Percentiles rank a stretch among this genome's conserved stretches.
Conservation (phyloP, 352 stramenopile species). For the Pythium pyrilobum region DNA sequence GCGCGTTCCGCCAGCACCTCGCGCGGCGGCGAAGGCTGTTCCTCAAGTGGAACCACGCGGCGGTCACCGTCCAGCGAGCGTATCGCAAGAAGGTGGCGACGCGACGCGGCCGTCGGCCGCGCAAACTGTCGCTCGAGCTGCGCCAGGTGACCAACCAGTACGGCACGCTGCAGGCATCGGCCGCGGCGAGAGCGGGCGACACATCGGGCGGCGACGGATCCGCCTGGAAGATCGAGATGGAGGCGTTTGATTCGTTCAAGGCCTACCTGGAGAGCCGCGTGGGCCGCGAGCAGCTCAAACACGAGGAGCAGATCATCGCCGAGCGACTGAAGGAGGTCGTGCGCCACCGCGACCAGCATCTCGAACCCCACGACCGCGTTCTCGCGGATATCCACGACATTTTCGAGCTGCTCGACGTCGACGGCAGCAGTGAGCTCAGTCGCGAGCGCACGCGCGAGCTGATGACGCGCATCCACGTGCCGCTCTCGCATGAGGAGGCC, state of each 20-base stretch:
- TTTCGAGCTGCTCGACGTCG: constrained; percentile 67
- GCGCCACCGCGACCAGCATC: constrained; percentile 31
- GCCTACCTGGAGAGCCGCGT: constrained; percentile 39
- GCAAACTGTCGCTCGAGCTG: constrained; percentile 42
- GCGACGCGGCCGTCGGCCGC: constrained; percentile 31
- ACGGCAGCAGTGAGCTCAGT: constrained; percentile 40
- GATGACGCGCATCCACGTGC: constrained; percentile 53
- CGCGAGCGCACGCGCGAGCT: constrained; percentile 39
- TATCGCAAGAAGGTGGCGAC: constrained; percentile 45
- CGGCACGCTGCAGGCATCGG: constrained; percentile 17
- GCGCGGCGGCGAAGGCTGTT: constrained; percentile 44
- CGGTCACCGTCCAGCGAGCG: constrained; percentile 46
- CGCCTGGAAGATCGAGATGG: constrained; percentile 46
- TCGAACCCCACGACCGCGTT: constrained; percentile 32
- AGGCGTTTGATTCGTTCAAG: constrained; percentile 51
- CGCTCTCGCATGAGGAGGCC: constrained; percentile 40
- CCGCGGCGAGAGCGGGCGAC: no score
- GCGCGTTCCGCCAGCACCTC: constrained; percentile 59
- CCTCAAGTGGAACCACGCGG: constrained; percentile 42
- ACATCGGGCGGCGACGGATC: not conserved
- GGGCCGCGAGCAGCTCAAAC: constrained; percentile 45
- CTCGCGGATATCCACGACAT: constrained; percentile 54
- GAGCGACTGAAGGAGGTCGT: constrained; percentile 31
- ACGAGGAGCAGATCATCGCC: constrained; percentile 40
- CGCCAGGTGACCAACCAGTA: constrained; percentile 36